Conservation (phyloP, 768 basidiomycete species). For the Boletus rubroflammeus region DNA sequence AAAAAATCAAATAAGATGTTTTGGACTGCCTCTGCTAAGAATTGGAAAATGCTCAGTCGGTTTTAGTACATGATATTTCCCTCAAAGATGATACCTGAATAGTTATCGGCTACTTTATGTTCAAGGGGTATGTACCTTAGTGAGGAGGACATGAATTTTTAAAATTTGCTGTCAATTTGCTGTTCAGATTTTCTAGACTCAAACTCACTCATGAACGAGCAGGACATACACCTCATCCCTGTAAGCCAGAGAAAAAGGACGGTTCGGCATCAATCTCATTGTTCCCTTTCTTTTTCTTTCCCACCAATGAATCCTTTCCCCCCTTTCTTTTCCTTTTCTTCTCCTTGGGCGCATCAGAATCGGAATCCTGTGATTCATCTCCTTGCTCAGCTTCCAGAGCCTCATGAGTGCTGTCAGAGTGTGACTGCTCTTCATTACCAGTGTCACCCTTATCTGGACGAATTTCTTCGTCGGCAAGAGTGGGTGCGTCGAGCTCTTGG, state of each 20-base stretch:
- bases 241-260: slow-evolving; percentile 68
- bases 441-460: slow-evolving; percentile 13
- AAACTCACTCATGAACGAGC: not conserved
- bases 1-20: no score
- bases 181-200: not conserved
- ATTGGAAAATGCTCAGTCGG: no score
- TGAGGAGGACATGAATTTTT: not conserved
- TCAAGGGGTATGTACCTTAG: no score
- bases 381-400: slow-evolving; percentile 12
- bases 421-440: slow-evolving; percentile 10
- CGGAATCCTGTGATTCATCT: slow-evolving; percentile 26
- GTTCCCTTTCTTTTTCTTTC: slow-evolving; percentile 55
- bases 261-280: slow-evolving; percentile 56
- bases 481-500: slow-evolving; percentile 18
- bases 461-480: slow-evolving; percentile 22
- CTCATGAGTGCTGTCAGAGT: not conserved
- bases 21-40: no score
- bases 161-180: no score
- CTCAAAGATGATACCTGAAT: no score
- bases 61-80: no score
- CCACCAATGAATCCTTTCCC: slow-evolving; percentile 45
- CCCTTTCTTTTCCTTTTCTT: slow-evolving; percentile 58
- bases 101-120: no score
- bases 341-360: slow-evolving; percentile 32
- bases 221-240: not conserved